Conservation (phyloP, 2,329 filamentous ascomycete species). For the Tolypocladium paradoxum region DNA sequence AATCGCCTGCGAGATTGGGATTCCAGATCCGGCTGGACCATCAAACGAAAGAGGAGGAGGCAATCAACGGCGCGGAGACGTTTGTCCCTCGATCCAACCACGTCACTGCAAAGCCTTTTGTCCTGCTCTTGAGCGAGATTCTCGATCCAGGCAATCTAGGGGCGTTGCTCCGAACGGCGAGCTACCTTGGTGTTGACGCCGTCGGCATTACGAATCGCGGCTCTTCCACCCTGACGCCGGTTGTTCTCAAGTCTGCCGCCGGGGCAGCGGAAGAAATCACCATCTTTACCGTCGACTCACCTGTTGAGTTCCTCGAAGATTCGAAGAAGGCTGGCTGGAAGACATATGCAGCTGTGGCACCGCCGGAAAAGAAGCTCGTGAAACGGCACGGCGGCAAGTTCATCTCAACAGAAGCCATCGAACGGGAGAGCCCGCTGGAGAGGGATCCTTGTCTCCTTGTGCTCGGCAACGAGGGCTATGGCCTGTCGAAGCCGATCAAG, state of each 20-base stretch:
- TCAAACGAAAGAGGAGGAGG: constrained; percentile 64
- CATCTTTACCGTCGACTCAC: constrained; percentile 58
- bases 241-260: constrained; percentile 77
- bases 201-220: constrained; percentile 65
- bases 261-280: constrained; percentile 76
- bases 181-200: constrained; percentile 82
- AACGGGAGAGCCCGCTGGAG: constrained; percentile 39
- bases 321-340: constrained; percentile 68
- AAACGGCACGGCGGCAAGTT: constrained; percentile 28
- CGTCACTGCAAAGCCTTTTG: constrained; percentile 47
- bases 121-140: constrained; percentile 66
- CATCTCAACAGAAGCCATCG: constrained; percentile 38
- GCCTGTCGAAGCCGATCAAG: constrained; percentile 54
- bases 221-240: constrained; percentile 63
- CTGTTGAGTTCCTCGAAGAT: constrained; percentile 56
- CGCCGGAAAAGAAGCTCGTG: constrained; percentile 23
- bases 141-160: constrained; percentile 85
- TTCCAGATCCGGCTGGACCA: constrained; percentile 51
- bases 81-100: constrained; percentile 29
- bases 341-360: constrained; percentile 64
- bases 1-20: constrained; percentile 31
- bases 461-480: constrained; percentile 72
- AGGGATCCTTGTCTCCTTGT: constrained; percentile 65
- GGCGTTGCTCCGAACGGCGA: constrained; percentile 76
- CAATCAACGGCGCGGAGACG: constrained; percentile 56